These are phyloP conservation scores for Aspergillus cristatus DNA, from an alignment of 495 filamentous ascomycete species.

Conservation along the genomic window DNA sequence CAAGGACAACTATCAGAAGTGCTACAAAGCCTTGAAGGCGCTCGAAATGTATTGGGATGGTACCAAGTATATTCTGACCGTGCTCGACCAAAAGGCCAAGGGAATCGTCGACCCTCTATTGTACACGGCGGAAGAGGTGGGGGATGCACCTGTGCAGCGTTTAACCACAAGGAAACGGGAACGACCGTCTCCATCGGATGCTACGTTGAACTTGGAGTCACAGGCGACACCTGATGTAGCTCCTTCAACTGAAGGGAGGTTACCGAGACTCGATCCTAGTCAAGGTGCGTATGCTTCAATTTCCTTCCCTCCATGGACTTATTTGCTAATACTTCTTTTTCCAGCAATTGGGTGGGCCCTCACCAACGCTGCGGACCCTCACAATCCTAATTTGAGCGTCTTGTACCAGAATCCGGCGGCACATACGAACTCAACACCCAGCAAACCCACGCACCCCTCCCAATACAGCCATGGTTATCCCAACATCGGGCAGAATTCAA, in stretches of 20 bases:
- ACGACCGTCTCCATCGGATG: conserved; percentile 23
- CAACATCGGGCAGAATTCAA: conserved; percentile 10
- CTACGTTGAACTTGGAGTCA: conserved; percentile 14
- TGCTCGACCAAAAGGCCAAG: conserved; percentile 78
- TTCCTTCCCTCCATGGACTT: conserved; percentile 19
- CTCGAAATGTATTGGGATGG: conserved; percentile 76
- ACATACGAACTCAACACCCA: conserved; percentile 10
- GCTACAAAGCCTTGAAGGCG: conserved; percentile 69
- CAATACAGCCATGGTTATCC: conserved; percentile 30
- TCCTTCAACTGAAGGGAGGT: conserved; percentile 25
- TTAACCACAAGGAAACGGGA: conserved; percentile 36
- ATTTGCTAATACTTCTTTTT: conserved; percentile 21
- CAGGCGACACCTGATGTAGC: conserved; percentile 17
- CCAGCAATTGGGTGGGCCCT: conserved; percentile 67
- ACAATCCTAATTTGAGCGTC: conserved; percentile 66
- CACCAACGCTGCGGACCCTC: conserved; percentile 73
- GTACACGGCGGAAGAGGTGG: conserved; percentile 69
- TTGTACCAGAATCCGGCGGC: conserved; percentile 51
- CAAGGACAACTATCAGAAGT: conserved; percentile 70
- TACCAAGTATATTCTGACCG: conserved; percentile 75
- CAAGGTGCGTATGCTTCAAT: conserved; percentile 35
- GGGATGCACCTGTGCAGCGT: conserved; percentile 42
- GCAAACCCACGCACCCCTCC: conserved; percentile 19
- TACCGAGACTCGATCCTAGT: conserved; percentile 39
- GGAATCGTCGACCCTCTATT: conserved; percentile 75